Percentiles rank a stretch among this genome's conserved stretches.
Conservation (phyloP, 2,329 filamentous ascomycete genomes). For the Sphaerostilbella broomeana region DNA sequence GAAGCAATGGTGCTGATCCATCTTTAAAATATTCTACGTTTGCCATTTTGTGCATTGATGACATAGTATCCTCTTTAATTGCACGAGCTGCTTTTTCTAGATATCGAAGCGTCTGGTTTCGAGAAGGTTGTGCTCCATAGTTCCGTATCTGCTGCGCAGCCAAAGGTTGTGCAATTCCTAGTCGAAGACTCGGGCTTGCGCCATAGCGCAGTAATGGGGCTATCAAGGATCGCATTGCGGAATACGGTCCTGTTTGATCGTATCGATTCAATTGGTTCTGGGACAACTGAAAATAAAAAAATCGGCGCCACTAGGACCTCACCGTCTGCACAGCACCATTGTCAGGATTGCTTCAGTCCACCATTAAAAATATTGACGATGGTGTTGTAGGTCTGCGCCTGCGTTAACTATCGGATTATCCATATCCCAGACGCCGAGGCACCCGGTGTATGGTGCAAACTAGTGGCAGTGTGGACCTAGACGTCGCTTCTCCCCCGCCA, state of each 20-base stretch:
- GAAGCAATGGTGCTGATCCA: slow-evolving; percentile 29
- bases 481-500: not conserved
- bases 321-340: not conserved
- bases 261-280: too few species aligned
- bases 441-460: slow-evolving; percentile 3
- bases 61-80: slow-evolving; percentile 26
- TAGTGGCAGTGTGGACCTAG: not conserved
- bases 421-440: slow-evolving; percentile 5
- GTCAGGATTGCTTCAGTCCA: not conserved
- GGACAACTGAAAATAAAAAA: too few species aligned
- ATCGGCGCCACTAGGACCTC: too few species aligned
- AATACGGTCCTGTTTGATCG: too few species aligned
- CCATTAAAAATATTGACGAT: slow-evolving; percentile 1
- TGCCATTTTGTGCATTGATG: slow-evolving; percentile 24
- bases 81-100: slow-evolving; percentile 21
- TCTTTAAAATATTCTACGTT: slow-evolving; percentile 29
- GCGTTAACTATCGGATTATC: slow-evolving; percentile 8
- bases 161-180: slow-evolving; percentile 17
- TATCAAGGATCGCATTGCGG: slow-evolving; percentile 6
- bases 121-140: slow-evolving; percentile 22
- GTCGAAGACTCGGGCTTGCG: slow-evolving; percentile 15
- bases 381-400: slow-evolving; percentile 7
- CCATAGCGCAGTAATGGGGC: slow-evolving; percentile 18
- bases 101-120: slow-evolving; percentile 23
- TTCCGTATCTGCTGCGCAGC: slow-evolving; percentile 19